These are phyloP conservation scores for Malassezia vespertilionis DNA, from an alignment of 1,284 basidiomycete species.

Conservation along the genomic window DNA sequence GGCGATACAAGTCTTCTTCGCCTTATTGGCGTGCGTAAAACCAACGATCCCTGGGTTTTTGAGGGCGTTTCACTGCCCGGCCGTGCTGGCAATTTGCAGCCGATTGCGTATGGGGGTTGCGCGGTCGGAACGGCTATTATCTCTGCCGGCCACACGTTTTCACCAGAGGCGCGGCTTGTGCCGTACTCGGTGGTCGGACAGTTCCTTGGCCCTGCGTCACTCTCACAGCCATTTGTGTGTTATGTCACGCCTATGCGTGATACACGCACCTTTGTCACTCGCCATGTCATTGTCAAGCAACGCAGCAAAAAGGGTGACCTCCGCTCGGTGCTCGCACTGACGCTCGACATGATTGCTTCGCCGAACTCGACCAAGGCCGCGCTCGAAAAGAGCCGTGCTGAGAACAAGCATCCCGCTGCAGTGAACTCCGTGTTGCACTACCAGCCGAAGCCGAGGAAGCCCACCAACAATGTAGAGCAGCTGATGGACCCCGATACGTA, in stretches of 20 bases:
- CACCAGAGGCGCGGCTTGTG: slow-evolving; percentile 17
- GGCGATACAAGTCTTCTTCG: slow-evolving; percentile 17
- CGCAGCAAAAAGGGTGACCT: slow-evolving; percentile 18
- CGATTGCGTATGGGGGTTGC: slow-evolving; percentile 39
- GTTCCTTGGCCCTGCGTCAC: slow-evolving; percentile 28
- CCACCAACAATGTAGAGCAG: slow-evolving; percentile 15
- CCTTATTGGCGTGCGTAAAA: slow-evolving; percentile 23
- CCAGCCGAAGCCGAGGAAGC: slow-evolving; percentile 17
- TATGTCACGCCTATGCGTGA: slow-evolving; percentile 22
- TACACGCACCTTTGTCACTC: slow-evolving; percentile 33
- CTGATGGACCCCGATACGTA: slow-evolving; percentile 14
- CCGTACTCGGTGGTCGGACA: slow-evolving; percentile 31
- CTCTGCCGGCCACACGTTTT: slow-evolving; percentile 30
- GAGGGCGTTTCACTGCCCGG: slow-evolving; percentile 22
- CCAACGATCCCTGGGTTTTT: slow-evolving; percentile 21
- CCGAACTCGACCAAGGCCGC: slow-evolving; percentile 15
- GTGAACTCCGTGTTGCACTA: slow-evolving; percentile 16
- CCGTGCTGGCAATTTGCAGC: slow-evolving; percentile 30
- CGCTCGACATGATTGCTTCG: slow-evolving; percentile 28
- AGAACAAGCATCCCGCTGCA: not conserved
- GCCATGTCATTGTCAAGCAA: slow-evolving; percentile 26
- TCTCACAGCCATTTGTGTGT: slow-evolving; percentile 23
- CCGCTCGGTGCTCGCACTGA: slow-evolving; percentile 21
- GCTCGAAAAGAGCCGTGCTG: not conserved
- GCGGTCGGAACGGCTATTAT: slow-evolving; percentile 22